phyloP scores from a whole-genome alignment of 768 basidiomycete species.

The Clavulina sp. region DNA sequence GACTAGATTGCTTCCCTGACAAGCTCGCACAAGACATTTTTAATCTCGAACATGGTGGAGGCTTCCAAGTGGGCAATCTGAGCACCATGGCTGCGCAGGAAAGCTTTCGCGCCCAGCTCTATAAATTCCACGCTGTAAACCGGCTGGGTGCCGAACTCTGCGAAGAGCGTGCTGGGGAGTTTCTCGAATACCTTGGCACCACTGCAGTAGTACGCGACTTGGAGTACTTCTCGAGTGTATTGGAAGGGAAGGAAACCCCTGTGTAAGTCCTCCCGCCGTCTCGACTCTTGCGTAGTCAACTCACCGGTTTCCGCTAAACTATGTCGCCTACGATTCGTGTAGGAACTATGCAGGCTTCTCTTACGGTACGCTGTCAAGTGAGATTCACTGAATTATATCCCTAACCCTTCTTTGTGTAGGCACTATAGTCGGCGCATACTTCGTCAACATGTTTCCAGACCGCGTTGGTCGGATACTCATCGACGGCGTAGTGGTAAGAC shows the following conservation, averaged over 20 bases:
- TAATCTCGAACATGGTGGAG: conserved; percentile 16
- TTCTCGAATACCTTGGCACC: conserved; percentile 19
- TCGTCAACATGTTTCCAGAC: conserved; percentile 21
- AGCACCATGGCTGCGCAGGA: conserved; percentile 12
- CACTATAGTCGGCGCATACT: conserved; percentile 16
- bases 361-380: conserved; percentile 20
- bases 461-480: conserved; percentile 17
- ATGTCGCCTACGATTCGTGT: background rate
- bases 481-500: conserved; percentile 17
- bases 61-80: conserved; percentile 15
- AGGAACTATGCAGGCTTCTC: conserved; percentile 19
- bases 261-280: conserved; percentile 9
- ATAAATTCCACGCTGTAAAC: conserved; percentile 14
- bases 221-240: conserved; percentile 14
- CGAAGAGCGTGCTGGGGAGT: conserved; percentile 16
- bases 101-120: conserved; percentile 14
- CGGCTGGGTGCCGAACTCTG: conserved; percentile 17
- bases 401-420: background rate
- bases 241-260: conserved; percentile 18
- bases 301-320: background rate
- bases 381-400: background rate
- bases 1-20: conserved; percentile 15
- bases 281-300: too few relatives aligned
- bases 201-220: conserved; percentile 20
- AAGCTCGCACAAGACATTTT: conserved; percentile 15